Percentiles rank a stretch among this genome's conserved stretches.
Evolutionary conservation across 345 rosid species (phyloP).

Genomic region (Odontarrhena argentea): DNA sequence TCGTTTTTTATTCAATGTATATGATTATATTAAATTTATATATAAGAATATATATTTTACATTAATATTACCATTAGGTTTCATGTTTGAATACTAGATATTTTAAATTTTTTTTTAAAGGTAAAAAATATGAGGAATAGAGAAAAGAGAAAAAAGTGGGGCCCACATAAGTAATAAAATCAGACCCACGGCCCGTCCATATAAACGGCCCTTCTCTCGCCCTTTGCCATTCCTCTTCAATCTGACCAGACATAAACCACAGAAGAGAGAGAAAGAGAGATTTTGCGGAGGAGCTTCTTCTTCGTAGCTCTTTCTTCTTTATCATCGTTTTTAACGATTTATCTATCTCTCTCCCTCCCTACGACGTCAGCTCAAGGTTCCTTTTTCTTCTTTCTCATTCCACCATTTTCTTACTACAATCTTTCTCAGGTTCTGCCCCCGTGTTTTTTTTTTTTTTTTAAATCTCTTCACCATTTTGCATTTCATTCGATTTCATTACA

Average conservation of each 20-base stretch:
- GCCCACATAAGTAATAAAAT: slow-evolving; percentile 9
- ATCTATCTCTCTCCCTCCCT: not conserved
- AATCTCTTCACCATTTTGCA: not conserved
- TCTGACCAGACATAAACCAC: slow-evolving; percentile 19
- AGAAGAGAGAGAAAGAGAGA: slow-evolving; percentile 18
- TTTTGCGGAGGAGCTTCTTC: slow-evolving; percentile 43
- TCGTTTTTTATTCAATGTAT: too few species aligned
- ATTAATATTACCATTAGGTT: too few species aligned
- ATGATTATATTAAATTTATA: too few species aligned
- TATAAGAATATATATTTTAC: too few species aligned
- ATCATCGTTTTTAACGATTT: slow-evolving; percentile 35
- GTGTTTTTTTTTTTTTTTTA: not conserved
- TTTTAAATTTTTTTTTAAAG: too few species aligned
- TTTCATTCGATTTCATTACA: not conserved
- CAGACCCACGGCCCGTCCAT: slow-evolving; percentile 29
- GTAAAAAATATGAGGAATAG: too few species aligned
- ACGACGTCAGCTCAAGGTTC: slow-evolving; percentile 38
- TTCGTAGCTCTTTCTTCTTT: slow-evolving; percentile 14
- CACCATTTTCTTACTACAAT: slow-evolving; percentile 9
- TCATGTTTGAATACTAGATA: too few species aligned
- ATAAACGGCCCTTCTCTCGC: slow-evolving; percentile 19
- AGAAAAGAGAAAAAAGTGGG: slow-evolving; percentile 13
- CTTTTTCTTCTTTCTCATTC: slow-evolving; percentile 12
- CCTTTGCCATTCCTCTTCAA: slow-evolving; percentile 8
- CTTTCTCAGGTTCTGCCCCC: not conserved